Base-by-base conservation (phyloP, 2,329 filamentous ascomycete species). In the Diaporthe sp. region DNA sequence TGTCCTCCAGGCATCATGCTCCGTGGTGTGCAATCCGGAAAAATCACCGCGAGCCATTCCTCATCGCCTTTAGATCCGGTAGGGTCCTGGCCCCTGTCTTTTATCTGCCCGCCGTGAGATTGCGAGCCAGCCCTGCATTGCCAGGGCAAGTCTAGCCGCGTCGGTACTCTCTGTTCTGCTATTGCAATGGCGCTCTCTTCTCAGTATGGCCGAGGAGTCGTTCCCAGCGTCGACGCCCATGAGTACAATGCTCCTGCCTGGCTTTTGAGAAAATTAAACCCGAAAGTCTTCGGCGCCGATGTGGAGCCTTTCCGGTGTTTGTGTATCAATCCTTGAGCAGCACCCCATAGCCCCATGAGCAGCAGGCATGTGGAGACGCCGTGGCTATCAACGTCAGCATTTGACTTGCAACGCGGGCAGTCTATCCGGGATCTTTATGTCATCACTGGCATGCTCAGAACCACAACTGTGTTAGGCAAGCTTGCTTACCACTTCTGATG, bases 11-110 rank as follows among this genome's bases (percentile, higher is more conserved):
- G 42, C 67, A 17, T 55, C 25, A 53, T 53, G 25, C 51, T 53
- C 58, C 58, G 51, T 39, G 49, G 72, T 53, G 75, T 68, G 67
- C 67, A 46, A 37, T 57, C 61, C 74, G 74, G 71, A 51, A 57
- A 46, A 37, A 34, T 44, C 49, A 25, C 51, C 49, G 51, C 49
- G 42, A 28, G n/a, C 57, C 57, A 58, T 62, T 37, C 42, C 37
- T 71, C n/a, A 28, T 44, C 39, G 60, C n/a, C 55, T 62, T 44
- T 31, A 34, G 31, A 31, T 9, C 65, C 65, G 46, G 37, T 37
- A 37, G 28, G 34, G 39, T 22, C n/a, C 72, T 34, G 25, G 25
- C 61, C 46, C 65, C 28, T 44, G 57, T 55, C 28, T 65, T 44
- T 37, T 17, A 22, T n/a, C 28, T 61, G 62, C 25, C 46, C 19